Evolutionary conservation across 805 yeast genomes (phyloP), one percentile per base, ranked within the genome.

Genomic region (Candida ponderosae): DNA sequence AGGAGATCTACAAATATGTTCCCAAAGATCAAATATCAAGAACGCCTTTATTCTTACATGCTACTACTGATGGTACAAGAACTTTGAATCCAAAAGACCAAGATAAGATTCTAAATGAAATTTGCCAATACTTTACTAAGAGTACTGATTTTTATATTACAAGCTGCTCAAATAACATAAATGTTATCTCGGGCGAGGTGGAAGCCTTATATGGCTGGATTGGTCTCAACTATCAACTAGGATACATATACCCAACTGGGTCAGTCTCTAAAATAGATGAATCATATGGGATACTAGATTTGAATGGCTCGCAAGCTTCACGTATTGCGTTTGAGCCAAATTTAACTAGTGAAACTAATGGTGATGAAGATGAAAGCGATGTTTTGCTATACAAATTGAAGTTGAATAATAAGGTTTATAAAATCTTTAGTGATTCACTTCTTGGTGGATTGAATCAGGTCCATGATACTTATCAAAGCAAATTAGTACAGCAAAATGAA

Each of bases 161-260:
- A 2, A 82, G 78, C 45, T 81, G 87, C 54, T 48, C 54, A 3
- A 55, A 74, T 2, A 87, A 80, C 50, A 60, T 79, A 17, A 74
- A 73, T 42, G 65, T 76, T 11, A 70, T 81, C 7, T 76, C 74
- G 40, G 87, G 86, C 0, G 81, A 78, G 42, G 56, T 66, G 4
- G 87, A 81, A 51, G 87, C 86, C 0, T 42, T 79, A 11, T 76
- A 76, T 45, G 79, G 81, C 2, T 81, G 87, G 87, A 56, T 79
- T 8, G 70, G 82, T 0, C 53, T 79, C 19, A 81, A 80, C 49
- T 76, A 74, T 36, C 51, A 76, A 42, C 61, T 70, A 21, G 75
- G 74, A 1, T 50, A 73, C 0, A 57, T 75, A 27, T 51, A 49
- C 16, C 31, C 39, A 4, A 37, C 52, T n/a, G 65, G 66, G 1